Evolutionary conservation across 495 filamentous ascomycete genomes (phyloP), one percentile per base, ranked within the genome.

Genomic region (Aspergillus baeticus): DNA sequence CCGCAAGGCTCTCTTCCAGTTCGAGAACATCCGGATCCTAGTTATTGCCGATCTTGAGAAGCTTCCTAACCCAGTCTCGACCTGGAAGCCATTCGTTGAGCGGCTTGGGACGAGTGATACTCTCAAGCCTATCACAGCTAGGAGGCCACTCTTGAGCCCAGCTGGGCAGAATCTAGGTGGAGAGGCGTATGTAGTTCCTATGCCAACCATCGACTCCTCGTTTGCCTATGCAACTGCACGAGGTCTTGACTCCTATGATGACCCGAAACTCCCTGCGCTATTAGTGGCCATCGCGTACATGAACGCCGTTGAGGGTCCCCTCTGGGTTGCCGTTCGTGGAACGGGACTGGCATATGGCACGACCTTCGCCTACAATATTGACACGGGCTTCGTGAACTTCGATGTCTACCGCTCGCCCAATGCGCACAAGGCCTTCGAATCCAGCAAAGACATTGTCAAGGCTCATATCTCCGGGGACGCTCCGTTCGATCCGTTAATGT

Each of bases 131-230:
- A 74, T 90, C 41, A 84, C 86, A 36, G 66, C 75, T 44, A 76
- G 82, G 7, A 74, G 78, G 43, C 75, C 82, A 15, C 78, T 88
- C 31, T 82, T 96, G 18, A 93, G 82, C 58, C 74, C 82, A 11
- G 83, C 86, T 34, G 94, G 92, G 7, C 76, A 79, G 36, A 81
- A 80, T 6, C 86, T 92, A 13, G 93, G 93, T 14, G 76, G 81
- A 34, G 73, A 86, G 44, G 84, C 88, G 8, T 88, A 89, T 55
- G 79, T 99, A 44, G 82, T 99, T 20, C 92, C 93, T 14, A 89
- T 99, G 83, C 84, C 89, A 1, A 90, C 92, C 6, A 88, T 96
- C 51, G 94, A 99, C 75, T 92, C 87, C n/a, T 95, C 90, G 3
- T 98, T 88, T 76, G 87, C 86, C 23, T 80, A 92, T 39, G 83